phyloP scores from a whole-genome alignment of 2,329 filamentous ascomycete species.

The Fusarium ambrosium region DNA sequence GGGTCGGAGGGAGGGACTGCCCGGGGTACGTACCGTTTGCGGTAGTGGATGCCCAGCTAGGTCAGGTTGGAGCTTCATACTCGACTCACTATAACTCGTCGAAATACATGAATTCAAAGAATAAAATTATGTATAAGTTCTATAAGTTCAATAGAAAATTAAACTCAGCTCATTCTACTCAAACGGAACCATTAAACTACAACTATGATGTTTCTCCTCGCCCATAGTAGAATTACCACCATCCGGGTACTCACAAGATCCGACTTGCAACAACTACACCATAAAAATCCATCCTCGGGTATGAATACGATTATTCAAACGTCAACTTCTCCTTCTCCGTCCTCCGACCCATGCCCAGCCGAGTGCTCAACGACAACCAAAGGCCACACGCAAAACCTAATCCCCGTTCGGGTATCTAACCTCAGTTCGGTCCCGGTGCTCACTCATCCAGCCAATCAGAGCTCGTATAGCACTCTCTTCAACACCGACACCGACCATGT shows the following conservation, averaged over 20 bases:
- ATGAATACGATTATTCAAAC: background rate
- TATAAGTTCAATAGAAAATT: background rate
- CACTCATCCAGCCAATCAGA: conserved; percentile 8
- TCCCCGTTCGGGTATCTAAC: conserved; percentile 1
- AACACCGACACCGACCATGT: conserved; percentile 1
- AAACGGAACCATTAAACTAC: background rate
- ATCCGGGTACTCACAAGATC: background rate
- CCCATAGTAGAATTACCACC: background rate
- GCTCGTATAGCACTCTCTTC: background rate
- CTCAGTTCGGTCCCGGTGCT: conserved; percentile 12
- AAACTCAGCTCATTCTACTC: background rate
- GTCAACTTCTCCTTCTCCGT: background rate
- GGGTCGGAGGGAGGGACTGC: conserved; percentile 18
- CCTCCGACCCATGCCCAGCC: background rate
- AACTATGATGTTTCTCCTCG: background rate
- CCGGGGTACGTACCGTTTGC: conserved; percentile 22
- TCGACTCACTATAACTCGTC: background rate
- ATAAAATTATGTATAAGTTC: background rate
- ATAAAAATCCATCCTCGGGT: background rate
- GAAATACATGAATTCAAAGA: background rate
- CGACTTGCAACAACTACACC: background rate
- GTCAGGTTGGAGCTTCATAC: background rate
- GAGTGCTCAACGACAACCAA: background rate
- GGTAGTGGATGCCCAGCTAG: background rate
- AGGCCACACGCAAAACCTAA: background rate